Evolutionary conservation across 306 rosid genomes (phyloP), one percentile per base, ranked within the genome.

Genomic region (Corylus americana): DNA sequence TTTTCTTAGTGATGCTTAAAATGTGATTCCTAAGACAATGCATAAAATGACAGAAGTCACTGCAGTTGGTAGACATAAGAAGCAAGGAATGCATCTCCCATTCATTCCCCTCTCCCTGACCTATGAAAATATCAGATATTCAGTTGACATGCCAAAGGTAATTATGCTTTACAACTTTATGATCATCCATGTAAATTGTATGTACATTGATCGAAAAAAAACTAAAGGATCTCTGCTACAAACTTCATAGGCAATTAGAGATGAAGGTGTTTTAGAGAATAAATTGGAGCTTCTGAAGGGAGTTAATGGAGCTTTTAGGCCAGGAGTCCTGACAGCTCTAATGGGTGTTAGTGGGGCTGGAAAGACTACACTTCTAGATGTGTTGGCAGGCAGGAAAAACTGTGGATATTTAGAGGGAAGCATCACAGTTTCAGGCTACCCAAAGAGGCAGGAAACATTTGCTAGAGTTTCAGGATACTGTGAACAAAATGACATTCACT

Each of bases 331-430:
- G 75, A 92, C 98, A 70, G 97, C 98, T 78, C 85, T 94, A 2
- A 94, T 94, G 98, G 98, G 97, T 27, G 90, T 94, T 29, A 92
- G 97, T 53, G 98, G 98, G 54, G 98, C 97, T 70, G 98, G 98
- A 18, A 94, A 94, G 83, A 94, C 97, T 47, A 94, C 98, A 55
- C 74, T 94, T 61, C 91, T 94, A 97, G 98, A 94, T 84, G 98
- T 94, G 8, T 83, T 94, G 55, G 92, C 97, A 2, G 97, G 97
- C 29, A 88, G 97, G 88, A 94, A 94, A 87, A 94, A 94, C 7
- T 91, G 93, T 0, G 97, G 98, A 62, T 89, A 91, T 81, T 83
- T 94, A 51, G 91, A 90, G 5, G 98, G 98, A 22, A 80, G 61
- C 72, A 77, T 94, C 82, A 88, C 69, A 78, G 79, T 94, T 76